Base-by-base conservation (phyloP, 225 moss, liverwort and hornwort species). In the Climacium dendroides region DNA sequence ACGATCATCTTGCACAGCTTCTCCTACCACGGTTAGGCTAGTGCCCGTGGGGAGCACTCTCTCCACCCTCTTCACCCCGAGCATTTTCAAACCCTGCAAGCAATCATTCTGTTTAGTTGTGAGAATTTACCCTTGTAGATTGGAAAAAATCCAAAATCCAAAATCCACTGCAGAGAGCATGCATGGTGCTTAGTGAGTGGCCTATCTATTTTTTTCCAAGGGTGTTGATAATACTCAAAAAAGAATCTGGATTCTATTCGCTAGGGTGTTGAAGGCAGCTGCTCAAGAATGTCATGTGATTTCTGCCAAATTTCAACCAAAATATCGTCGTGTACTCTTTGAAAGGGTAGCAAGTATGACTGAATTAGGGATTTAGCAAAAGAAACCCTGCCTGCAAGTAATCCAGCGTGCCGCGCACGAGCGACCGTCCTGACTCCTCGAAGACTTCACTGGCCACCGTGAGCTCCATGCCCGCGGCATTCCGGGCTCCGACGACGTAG, bases 391-490 rank as follows among this genome's bases (percentile, higher is more conserved):
- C 86, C 86, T 86, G 86, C 81, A 98, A 95, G 88, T 98, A 98
- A 92, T 98, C 98, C 86, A 98, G 90, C 37, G 98, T 98, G 57
- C 98, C 98, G 87, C 98, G 96, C 89, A 98, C 98, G n/a, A 98
- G 90, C 55, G 98, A 98, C 90, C 98, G 90, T 59, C 98, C 98
- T 20, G 98, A 98, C 87, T 98, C 98, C 89, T 98, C 97, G 82
- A 98, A 98, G 32, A 96, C 95, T 87, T 98, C 98, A 84, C 97
- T 97, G 45, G 98, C 98, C 63, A 98, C 95, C 24, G 97, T 96
- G 88, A 98, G 95, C 93, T 98, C 98, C 97, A 98, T 93, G 35
- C 98, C 98, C 53, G 94, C 93, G 25, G 98, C 97, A 78, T 96
- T 96, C 78, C 98, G 93, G 52, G 98, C 95, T 59, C 98, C 98